A percentile compares a stretch with the other conserved stretches of the same genome.
Conservation (phyloP, 73 alveolate genomes). For the Paraurostyla sp. region DNA sequence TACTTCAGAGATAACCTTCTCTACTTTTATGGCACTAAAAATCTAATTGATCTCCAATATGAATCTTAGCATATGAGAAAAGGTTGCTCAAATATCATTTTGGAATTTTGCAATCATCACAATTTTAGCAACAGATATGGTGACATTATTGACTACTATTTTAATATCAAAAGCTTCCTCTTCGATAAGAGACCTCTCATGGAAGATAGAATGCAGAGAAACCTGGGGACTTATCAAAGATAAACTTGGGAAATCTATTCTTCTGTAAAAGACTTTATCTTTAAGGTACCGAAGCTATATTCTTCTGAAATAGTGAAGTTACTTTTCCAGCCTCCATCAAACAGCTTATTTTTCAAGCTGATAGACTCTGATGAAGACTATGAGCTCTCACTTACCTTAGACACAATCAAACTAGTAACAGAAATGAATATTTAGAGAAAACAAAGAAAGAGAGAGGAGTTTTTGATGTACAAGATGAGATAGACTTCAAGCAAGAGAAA, state of each 20-base stretch:
- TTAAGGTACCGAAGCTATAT: not conserved
- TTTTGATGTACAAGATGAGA: not conserved
- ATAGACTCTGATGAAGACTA: slow-evolving; percentile 11
- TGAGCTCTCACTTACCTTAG: slow-evolving; percentile 1
- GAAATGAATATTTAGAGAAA: not conserved
- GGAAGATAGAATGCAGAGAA: not conserved
- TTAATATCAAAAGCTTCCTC: too few species aligned
- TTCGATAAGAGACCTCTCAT: not conserved
- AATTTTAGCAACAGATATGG: not conserved
- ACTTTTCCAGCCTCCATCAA: not conserved
- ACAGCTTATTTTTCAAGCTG: not conserved
- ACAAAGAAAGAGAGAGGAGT: not conserved
- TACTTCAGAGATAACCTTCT: not conserved
- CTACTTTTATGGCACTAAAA: not conserved
- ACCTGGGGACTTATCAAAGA: not conserved
- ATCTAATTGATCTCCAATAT: not conserved
- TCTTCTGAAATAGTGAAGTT: not conserved
- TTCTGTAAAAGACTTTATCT: not conserved
- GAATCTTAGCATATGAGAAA: not conserved
- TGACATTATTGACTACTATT: not conserved
- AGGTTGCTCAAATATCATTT: not conserved
- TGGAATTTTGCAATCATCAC: not conserved
- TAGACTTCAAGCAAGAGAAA: not conserved
- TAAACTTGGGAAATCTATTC: not conserved
- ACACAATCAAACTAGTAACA: not conserved